Conservation (phyloP, 148 eudicot genomes). For the Diospyros lotus region DNA sequence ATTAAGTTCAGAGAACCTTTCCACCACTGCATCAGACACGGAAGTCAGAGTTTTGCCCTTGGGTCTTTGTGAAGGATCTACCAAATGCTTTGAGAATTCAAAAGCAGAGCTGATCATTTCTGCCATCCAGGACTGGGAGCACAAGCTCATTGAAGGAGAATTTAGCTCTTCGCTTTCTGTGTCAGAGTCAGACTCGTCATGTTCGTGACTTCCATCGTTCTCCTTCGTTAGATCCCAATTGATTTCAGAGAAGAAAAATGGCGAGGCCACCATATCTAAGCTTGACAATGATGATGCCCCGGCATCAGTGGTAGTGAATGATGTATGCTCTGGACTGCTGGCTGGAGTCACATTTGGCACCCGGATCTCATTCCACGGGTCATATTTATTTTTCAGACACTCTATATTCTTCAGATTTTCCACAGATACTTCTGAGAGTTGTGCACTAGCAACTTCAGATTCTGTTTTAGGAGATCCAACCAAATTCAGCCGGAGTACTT, state of each 20-base stretch:
- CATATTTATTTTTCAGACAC: conserved; percentile 20
- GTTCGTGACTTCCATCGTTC: conserved; percentile 16
- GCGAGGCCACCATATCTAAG: conserved; percentile 41
- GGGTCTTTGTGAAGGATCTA: conserved; percentile 26
- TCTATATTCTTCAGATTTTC: conserved; percentile 19
- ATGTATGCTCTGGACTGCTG: conserved; percentile 60
- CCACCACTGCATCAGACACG: conserved; percentile 22
- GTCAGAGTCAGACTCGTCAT: conserved; percentile 45
- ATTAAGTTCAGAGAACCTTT: conserved; percentile 20
- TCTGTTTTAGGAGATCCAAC: conserved; percentile 37
- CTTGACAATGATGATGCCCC: conserved; percentile 61
- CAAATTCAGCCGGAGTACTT: conserved; percentile 72
- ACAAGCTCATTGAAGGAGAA: conserved; percentile 39
- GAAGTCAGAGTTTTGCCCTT: conserved; percentile 23
- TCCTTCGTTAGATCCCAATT: conserved; percentile 49
- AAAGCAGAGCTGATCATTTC: conserved; percentile 29
- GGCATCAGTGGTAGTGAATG: conserved; percentile 43
- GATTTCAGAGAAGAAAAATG: conserved; percentile 37
- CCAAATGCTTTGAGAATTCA: conserved; percentile 17
- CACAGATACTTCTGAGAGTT: conserved; percentile 11
- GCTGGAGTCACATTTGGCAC: conserved; percentile 81
- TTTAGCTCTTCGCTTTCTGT: conserved; percentile 48
- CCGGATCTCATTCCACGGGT: conserved; percentile 24
- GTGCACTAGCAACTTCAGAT: conserved; percentile 24
- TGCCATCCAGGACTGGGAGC: conserved; percentile 44